These are phyloP conservation scores for Lichtheimia hyalospora DNA, from an alignment of 371 early-diverging fungal species.

Conservation along the genomic window DNA sequence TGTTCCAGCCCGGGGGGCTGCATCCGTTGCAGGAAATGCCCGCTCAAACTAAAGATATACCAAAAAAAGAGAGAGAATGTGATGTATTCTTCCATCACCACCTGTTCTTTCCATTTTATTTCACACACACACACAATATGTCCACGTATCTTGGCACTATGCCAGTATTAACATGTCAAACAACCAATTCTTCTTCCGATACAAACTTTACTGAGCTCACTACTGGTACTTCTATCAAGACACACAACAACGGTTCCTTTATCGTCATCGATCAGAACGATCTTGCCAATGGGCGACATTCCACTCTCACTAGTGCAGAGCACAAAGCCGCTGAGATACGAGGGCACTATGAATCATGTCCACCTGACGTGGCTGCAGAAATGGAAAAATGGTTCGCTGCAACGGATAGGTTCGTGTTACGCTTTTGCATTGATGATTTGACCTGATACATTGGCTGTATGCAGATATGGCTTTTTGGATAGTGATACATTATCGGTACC, in stretches of 20 bases:
- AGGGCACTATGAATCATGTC: conserved; percentile 7
- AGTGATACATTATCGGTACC: conserved; percentile 10
- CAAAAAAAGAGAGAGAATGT: not conserved
- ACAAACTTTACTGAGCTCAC: conserved; percentile 14
- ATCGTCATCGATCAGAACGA: not conserved
- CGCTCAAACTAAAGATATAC: too few relatives aligned
- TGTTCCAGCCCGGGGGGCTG: too few relatives aligned
- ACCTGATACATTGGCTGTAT: not conserved
- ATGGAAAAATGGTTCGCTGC: conserved; percentile 54
- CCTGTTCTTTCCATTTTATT: not conserved
- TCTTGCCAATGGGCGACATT: not conserved
- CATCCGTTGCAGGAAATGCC: too few relatives aligned
- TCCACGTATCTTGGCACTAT: not conserved
- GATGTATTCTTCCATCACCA: not conserved
- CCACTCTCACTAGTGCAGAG: too few relatives aligned
- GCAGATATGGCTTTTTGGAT: conserved; percentile 50
- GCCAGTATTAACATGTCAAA: conserved; percentile 3
- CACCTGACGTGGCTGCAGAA: conserved; percentile 38
- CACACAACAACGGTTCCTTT: conserved; percentile 1
- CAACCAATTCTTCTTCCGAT: conserved; percentile 15
- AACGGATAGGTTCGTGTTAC: conserved; percentile 33
- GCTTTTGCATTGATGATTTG: too few relatives aligned
- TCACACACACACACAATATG: too few relatives aligned
- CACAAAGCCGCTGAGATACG: conserved; percentile 7
- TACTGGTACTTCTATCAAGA: conserved; percentile 13